Evolutionary conservation across 306 rosid species (phyloP).

Genomic region (Pueraria montana): DNA sequence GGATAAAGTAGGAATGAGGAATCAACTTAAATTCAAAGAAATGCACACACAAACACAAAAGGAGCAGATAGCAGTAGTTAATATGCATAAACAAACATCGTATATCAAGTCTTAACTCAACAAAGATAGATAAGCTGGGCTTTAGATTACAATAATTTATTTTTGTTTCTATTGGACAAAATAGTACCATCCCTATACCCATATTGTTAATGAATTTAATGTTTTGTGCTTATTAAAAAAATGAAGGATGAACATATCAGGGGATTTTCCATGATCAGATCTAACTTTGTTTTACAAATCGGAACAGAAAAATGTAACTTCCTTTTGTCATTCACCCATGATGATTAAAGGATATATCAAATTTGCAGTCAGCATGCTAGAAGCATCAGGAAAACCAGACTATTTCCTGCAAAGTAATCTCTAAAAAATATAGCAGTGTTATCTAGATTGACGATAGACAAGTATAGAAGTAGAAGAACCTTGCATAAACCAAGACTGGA

Average conservation of each 20-base stretch:
- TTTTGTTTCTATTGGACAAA: not conserved
- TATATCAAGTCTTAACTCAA: conserved; percentile 17
- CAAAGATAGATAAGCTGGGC: conserved; percentile 25
- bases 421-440: conserved; percentile 14
- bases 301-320: not conserved
- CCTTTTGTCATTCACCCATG: not conserved
- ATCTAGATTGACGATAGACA: conserved; percentile 32
- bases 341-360: conserved; percentile 3
- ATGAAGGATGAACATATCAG: not conserved
- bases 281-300: conserved; percentile 14
- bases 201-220: conserved; percentile 12
- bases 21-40: conserved; percentile 17
- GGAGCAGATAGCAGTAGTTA: conserved; percentile 13
- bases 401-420: conserved; percentile 28
- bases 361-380: conserved; percentile 29
- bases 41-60: not conserved
- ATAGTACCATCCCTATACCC: not conserved
- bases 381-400: conserved; percentile 15
- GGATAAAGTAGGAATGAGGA: not conserved
- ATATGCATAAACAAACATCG: conserved; percentile 3
- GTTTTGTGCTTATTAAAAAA: conserved; percentile 28
- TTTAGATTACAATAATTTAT: conserved; percentile 10
- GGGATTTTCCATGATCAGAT: conserved; percentile 36
- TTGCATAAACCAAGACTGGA: conserved; percentile 82
- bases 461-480: conserved; percentile 60